phyloP scores from a whole-genome alignment of 2,329 filamentous ascomycete genomes.

The Alternaria sp. region DNA sequence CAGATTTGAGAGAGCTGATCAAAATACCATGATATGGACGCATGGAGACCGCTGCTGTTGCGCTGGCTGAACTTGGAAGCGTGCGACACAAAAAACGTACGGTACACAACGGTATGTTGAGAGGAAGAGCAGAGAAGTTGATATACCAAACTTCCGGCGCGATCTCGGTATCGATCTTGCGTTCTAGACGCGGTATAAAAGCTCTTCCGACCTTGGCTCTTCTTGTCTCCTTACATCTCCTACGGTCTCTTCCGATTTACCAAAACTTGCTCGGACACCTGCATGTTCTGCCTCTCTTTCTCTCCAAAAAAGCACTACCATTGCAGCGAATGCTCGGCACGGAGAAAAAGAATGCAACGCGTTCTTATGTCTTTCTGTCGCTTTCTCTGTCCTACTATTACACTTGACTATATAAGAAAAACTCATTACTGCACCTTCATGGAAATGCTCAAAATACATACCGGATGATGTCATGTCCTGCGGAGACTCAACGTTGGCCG shows the following conservation, averaged over 20 bases:
- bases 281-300: background rate
- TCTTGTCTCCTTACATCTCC: background rate
- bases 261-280: too few relatives aligned
- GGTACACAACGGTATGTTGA: background rate
- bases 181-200: background rate
- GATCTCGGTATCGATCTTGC: fast-evolving
- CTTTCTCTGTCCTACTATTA: too few relatives aligned
- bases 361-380: too few relatives aligned
- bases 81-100: background rate
- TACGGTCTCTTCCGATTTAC: background rate
- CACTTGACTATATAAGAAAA: too few relatives aligned
- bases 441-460: too few relatives aligned
- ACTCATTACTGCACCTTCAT: too few relatives aligned
- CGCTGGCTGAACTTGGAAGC: background rate
- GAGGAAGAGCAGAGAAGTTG: background rate
- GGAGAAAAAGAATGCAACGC: too few relatives aligned
- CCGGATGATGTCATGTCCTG: too few relatives aligned
- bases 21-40: fast-evolving
- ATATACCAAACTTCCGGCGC: fast-evolving
- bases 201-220: background rate
- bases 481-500: too few relatives aligned
- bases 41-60: background rate
- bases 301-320: background rate
- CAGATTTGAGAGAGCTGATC: background rate
- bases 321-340: too few relatives aligned